Base-by-base conservation (phyloP, 1,284 basidiomycete species). In the Cryptococcus wingfieldii region DNA sequence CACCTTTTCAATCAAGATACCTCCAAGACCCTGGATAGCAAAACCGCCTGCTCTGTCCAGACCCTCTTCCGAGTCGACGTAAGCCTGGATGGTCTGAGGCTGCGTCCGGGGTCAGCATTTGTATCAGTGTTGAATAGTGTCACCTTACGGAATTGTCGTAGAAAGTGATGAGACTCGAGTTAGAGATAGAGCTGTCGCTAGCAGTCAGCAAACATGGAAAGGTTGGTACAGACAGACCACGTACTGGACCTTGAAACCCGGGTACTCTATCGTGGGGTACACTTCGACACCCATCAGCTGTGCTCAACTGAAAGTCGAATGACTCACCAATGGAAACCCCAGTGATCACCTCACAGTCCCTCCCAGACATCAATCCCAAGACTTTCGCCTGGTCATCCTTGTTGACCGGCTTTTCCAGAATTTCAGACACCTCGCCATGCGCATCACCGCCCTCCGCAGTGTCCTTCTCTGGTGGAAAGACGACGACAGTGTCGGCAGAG, bases 1-100 rank as follows among this genome's bases (percentile, higher is more conserved):
- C 31, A 97, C 84, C 65, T 87, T 86, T 47, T 87, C 82, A 50
- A 97, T 79, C 38, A 98, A 80, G 45, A 92, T 64, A 2, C 86
- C 87, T 0, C 91, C 94, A 1, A 86, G 79, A 2, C 91, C 91
- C 81, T 98, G 95, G 47, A 95, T 86, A 3, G 92, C 92, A 72
- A 98, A 98, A 0, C 95, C 95, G 4, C 94, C 95, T 0, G 94
- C 94, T 19, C 92, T 83, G 69, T 96, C 91, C 47, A 87, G 72
- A 0, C 95, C 95, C 76, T 98, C 95, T 1, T 86, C 88, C 51
- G 83, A 88, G 37, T 92, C 86, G 34, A 87, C 90, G 68, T 98
- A 98, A 0, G 91, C 90, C 63, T 89, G 72, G 13, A 97, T 78
- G 7, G 90, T 69, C 46, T 72, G 69, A 25, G 70, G 65, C 55